Evolutionary conservation across 2,329 filamentous ascomycete species (phyloP).

Genomic region (Grosmannia huntii): DNA sequence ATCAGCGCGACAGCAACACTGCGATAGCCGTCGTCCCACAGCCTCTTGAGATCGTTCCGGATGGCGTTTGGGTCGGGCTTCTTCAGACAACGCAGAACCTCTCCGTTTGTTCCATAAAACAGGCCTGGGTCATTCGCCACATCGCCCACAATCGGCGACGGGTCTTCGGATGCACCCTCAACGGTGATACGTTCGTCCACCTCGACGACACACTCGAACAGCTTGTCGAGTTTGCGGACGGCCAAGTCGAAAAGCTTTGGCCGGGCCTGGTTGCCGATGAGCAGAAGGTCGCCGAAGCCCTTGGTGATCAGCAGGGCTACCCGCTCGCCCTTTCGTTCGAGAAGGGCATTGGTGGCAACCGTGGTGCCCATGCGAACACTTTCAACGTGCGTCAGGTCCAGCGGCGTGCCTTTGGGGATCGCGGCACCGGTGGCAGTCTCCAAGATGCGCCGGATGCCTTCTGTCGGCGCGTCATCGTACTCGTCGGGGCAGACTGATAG

Average conservation of each 20-base stretch:
- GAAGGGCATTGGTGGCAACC: slow-evolving; percentile 9
- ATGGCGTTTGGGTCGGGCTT: slow-evolving; percentile 43
- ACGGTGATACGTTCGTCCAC: slow-evolving; percentile 9
- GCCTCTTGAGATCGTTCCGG: slow-evolving; percentile 39
- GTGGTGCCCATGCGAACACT: slow-evolving; percentile 11
- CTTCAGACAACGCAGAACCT: slow-evolving; percentile 29
- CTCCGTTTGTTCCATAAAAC: slow-evolving; percentile 51
- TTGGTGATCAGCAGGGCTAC: slow-evolving; percentile 1
- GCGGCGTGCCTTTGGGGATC: slow-evolving; percentile 45
- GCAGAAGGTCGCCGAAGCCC: slow-evolving; percentile 5
- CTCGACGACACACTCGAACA: slow-evolving; percentile 6
- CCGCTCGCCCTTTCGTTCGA: slow-evolving; percentile 7
- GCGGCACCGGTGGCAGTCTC: slow-evolving; percentile 27
- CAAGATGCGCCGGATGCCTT: slow-evolving; percentile 47
- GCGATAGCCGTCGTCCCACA: slow-evolving; percentile 47
- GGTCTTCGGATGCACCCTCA: slow-evolving; percentile 5
- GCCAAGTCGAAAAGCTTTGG: slow-evolving; percentile 7
- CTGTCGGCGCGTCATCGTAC: slow-evolving; percentile 55
- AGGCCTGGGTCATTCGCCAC: slow-evolving; percentile 18
- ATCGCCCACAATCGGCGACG: slow-evolving; percentile 15
- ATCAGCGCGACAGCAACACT: slow-evolving; percentile 23
- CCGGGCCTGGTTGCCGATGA: slow-evolving; percentile 7
- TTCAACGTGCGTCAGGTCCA: slow-evolving; percentile 32
- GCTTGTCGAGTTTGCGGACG: slow-evolving; percentile 12
- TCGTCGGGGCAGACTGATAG: slow-evolving; percentile 55